Conservation (phyloP, 768 basidiomycete genomes). For the Galerina sulciceps region DNA sequence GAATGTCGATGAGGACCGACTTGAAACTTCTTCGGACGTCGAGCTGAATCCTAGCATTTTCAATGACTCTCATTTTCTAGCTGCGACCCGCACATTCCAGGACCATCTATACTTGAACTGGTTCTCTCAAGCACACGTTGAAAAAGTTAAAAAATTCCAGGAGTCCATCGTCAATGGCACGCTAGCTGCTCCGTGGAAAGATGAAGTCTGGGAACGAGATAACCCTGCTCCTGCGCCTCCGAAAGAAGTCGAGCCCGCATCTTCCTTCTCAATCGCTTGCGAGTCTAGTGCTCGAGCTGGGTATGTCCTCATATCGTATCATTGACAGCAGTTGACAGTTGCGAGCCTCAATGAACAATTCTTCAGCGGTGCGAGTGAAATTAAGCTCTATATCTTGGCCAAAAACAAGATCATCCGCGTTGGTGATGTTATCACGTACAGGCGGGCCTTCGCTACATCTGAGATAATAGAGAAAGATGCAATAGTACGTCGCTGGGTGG, state of each 20-base stretch:
- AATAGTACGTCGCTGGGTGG: slow-evolving; percentile 39
- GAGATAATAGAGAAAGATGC: slow-evolving; percentile 57
- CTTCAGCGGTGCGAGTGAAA: slow-evolving; percentile 41
- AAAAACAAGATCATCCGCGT: slow-evolving; percentile 47
- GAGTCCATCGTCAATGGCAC: slow-evolving; percentile 48
- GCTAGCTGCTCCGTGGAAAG: slow-evolving; percentile 64
- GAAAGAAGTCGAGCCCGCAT: slow-evolving; percentile 11
- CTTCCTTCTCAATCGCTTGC: slow-evolving; percentile 15
- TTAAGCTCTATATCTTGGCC: slow-evolving; percentile 49
- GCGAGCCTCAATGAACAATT: not conserved
- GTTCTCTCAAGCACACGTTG: slow-evolving; percentile 46
- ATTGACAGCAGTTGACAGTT: not conserved
- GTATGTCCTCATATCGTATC: slow-evolving; percentile 21
- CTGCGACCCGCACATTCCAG: slow-evolving; percentile 61
- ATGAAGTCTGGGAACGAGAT: slow-evolving; percentile 59
- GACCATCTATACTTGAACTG: slow-evolving; percentile 61
- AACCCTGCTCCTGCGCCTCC: slow-evolving; percentile 29
- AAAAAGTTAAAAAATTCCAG: slow-evolving; percentile 45
- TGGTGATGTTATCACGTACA: slow-evolving; percentile 61
- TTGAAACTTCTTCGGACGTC: not conserved
- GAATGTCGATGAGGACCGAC: slow-evolving; percentile 9
- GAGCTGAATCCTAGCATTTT: slow-evolving; percentile 45
- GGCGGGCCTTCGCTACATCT: slow-evolving; percentile 46
- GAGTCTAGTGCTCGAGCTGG: slow-evolving; percentile 29
- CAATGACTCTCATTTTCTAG: slow-evolving; percentile 55